Base-by-base conservation (phyloP, 495 filamentous ascomycete genomes). In the Delitschia confertaspora region DNA sequence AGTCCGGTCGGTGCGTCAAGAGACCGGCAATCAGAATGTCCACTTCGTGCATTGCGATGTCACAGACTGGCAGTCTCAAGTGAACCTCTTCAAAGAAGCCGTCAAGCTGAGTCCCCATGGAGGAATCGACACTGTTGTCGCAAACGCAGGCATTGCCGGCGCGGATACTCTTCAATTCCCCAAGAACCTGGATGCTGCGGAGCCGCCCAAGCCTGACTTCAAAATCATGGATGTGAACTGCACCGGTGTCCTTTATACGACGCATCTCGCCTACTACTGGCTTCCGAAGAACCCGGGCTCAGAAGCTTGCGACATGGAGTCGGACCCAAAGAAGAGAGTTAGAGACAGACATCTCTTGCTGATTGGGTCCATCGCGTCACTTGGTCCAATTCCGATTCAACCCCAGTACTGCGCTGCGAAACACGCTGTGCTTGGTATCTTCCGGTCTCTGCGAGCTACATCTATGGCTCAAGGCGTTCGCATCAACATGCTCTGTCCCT, bases 371-470 rank as follows among this genome's bases (percentile, higher is more conserved):
- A 63, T 79, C 23, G 75, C 76, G 0, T 69, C 67, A 13, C 46
- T 79, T 8, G 22, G 45, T 0, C 66, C 68, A 1, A 56, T 76
- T 4, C 63, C 70, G 0, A 66, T 64, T 6, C 45, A 69, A 48
- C 61, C 67, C 1, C 65, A 75, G 32, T 84, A 84, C 55, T 63
- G 65, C 10, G 66, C 69, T 6, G 67, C 73, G 10, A 84, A 84
- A 55, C 80, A 83, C 60, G 79, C 64, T 0, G 65, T 84, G 1
- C 63, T 81, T 18, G 79, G 79, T 0, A 64, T 82, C 36, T 84
- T 80, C 54, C 63, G 79, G 17, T 61, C 63, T 9, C 60, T 83
- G 13, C 60, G 80, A 4, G 49, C 66, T 3, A 68, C 69, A 0
- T 55, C 65, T 3, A 70, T 66, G 46, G 30, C 52, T 18, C 45